phyloP scores from a whole-genome alignment of 257 asterid species.

The Solanum chiquidenum region DNA sequence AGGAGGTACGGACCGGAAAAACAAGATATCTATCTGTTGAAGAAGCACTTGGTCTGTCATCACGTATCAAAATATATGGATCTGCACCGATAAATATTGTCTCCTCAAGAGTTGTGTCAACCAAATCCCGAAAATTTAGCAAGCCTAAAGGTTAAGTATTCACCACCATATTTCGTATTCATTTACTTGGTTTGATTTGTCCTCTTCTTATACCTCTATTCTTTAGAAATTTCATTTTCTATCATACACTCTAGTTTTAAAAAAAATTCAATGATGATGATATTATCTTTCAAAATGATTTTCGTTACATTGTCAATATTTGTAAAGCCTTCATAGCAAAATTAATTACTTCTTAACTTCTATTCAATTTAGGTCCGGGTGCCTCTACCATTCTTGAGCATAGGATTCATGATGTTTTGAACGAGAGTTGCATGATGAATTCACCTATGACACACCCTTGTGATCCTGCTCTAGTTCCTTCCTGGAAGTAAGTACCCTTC shows the following conservation, averaged over 20 bases:
- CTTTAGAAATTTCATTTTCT: not conserved
- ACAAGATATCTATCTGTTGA: conserved; percentile 27
- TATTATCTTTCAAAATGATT: not conserved
- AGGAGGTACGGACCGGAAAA: conserved; percentile 32
- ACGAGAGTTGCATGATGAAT: not conserved
- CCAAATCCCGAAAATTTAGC: not conserved
- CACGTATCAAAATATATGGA: conserved; percentile 9
- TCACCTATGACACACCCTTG: not conserved
- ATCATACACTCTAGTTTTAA: not conserved
- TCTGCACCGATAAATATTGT: not conserved
- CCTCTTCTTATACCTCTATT: not conserved
- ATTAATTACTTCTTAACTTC: not conserved
- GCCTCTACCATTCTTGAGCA: conserved; percentile 1
- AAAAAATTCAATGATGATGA: not conserved
- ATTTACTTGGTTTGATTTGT: not conserved
- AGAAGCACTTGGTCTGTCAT: conserved; percentile 38
- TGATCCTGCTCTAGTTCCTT: conserved; percentile 29
- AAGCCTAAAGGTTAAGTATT: too few species aligned
- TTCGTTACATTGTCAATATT: not conserved
- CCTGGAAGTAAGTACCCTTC: conserved; percentile 54
- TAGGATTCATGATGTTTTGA: conserved; percentile 5
- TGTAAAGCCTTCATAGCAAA: not conserved
- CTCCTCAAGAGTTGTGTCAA: not conserved
- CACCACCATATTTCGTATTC: too few species aligned
- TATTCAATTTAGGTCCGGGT: conserved; percentile 17